These are phyloP conservation scores for Sedum album DNA, from an alignment of 164 flowering plant genomes.

Conservation along the genomic window DNA sequence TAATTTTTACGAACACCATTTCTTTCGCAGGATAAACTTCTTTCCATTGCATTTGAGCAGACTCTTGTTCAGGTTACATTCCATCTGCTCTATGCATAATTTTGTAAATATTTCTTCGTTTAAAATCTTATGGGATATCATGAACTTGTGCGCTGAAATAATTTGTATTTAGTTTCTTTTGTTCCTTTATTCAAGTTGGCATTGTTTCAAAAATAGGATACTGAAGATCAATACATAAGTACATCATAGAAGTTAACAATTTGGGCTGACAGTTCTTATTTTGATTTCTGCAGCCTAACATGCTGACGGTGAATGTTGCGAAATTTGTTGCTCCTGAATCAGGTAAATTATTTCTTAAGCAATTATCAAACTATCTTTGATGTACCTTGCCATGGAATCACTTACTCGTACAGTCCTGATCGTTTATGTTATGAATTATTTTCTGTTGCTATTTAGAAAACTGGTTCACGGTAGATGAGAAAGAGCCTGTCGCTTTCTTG, in stretches of 20 bases:
- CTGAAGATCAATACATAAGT: not conserved
- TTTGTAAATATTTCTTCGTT: not conserved
- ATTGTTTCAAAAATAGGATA: not conserved
- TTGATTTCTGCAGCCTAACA: slow-evolving; percentile 70
- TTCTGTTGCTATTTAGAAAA: slow-evolving; percentile 1
- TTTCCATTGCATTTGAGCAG: slow-evolving; percentile 84
- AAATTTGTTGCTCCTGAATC: slow-evolving; percentile 56
- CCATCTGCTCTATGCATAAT: not conserved
- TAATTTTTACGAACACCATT: slow-evolving; percentile 12
- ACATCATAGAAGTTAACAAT: not conserved
- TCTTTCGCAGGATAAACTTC: slow-evolving; percentile 66
- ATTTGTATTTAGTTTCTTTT: not conserved
- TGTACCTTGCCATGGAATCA: not conserved
- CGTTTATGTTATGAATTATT: not conserved
- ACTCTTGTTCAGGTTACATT: slow-evolving; percentile 80
- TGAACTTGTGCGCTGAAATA: no score
- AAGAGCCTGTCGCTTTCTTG: slow-evolving; percentile 66
- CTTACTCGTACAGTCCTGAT: not conserved
- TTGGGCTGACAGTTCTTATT: not conserved
- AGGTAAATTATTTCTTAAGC: slow-evolving; percentile 32
- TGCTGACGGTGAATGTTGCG: slow-evolving; percentile 91
- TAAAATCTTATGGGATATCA: no score
- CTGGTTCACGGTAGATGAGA: slow-evolving; percentile 84
- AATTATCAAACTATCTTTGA: not conserved
- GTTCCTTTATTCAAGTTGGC: not conserved